These are phyloP conservation scores for Candida methanosorbosa DNA, from an alignment of 805 yeast genomes.

Conservation along the genomic window DNA sequence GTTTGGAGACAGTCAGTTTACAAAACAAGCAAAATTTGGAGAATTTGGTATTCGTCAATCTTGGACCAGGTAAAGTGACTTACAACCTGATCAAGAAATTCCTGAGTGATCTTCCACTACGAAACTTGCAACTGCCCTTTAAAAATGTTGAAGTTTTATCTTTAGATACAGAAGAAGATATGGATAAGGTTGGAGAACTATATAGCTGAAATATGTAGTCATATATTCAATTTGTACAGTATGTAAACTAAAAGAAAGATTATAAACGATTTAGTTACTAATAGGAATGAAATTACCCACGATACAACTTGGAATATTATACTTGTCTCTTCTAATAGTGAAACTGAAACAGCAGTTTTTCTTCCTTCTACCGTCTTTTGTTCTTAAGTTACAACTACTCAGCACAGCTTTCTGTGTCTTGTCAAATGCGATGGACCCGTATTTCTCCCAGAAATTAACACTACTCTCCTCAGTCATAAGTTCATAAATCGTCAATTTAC, in stretches of 20 bases:
- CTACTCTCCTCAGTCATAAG: slow-evolving; percentile 94
- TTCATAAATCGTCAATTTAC: slow-evolving; percentile 86
- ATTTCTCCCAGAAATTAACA: slow-evolving; percentile 95
- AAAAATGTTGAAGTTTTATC: slow-evolving; percentile 2
- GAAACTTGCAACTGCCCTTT: neutral
- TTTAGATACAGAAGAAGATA: neutral
- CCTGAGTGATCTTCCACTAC: slow-evolving; percentile 8
- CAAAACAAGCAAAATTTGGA: slow-evolving; percentile 1
- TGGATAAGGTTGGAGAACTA: neutral
- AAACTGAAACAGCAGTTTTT: slow-evolving; percentile 90
- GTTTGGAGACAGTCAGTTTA: slow-evolving; percentile 15
- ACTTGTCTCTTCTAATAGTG: slow-evolving; percentile 85
- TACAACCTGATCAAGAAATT: slow-evolving; percentile 17
- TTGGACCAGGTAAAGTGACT: slow-evolving; percentile 19
- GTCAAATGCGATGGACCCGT: slow-evolving; percentile 93
- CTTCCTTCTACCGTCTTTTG: slow-evolving; percentile 71
- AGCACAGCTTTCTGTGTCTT: slow-evolving; percentile 91
- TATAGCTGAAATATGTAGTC: neutral
- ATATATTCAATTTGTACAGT: too few relatives aligned
- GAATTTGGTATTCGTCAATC: slow-evolving; percentile 17
- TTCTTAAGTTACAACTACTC: slow-evolving; percentile 81
- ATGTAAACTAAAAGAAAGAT: too few relatives aligned
- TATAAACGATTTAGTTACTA: slow-evolving; percentile 3
- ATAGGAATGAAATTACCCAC: slow-evolving; percentile 94
- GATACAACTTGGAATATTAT: slow-evolving; percentile 92